Percentiles rank a stretch among this genome's conserved stretches.
Conservation (phyloP, 805 yeast genomes). For the Nakazawaea pomicola region DNA sequence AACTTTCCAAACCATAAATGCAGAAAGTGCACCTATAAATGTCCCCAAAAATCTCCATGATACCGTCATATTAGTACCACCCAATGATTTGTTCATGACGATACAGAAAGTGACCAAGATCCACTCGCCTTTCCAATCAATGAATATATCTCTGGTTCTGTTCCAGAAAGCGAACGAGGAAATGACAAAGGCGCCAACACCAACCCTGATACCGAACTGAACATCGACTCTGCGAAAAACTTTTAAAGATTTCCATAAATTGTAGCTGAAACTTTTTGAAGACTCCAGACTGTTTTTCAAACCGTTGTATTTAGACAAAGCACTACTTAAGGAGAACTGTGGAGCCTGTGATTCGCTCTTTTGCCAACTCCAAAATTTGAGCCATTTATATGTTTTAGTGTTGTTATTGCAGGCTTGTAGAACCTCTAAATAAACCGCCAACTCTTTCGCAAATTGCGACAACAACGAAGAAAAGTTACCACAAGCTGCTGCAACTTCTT, state of each 20-base stretch:
- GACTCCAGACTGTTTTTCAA: slow-evolving; percentile 19
- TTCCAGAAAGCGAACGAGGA: slow-evolving; percentile 66
- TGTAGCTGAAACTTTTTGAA: slow-evolving; percentile 23
- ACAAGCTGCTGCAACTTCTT: slow-evolving; percentile 80
- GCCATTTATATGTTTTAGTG: slow-evolving; percentile 42
- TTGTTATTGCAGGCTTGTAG: slow-evolving; percentile 23
- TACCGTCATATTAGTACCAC: slow-evolving; percentile 78
- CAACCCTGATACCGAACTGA: slow-evolving; percentile 76
- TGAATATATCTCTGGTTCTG: slow-evolving; percentile 46
- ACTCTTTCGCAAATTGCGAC: slow-evolving; percentile 56
- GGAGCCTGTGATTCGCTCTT: slow-evolving; percentile 1
- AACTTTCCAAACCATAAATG: slow-evolving; percentile 53
- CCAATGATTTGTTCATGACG: slow-evolving; percentile 80
- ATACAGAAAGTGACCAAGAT: slow-evolving; percentile 75
- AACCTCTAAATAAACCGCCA: slow-evolving; percentile 40
- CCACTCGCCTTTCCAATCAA: slow-evolving; percentile 79
- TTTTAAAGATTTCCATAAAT: slow-evolving; percentile 46
- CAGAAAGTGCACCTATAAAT: slow-evolving; percentile 60
- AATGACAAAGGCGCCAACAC: slow-evolving; percentile 65
- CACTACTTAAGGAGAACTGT: slow-evolving; percentile 27
- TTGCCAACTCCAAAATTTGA: slow-evolving; percentile 41
- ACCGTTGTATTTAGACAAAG: slow-evolving; percentile 22
- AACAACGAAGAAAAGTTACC: slow-evolving; percentile 71
- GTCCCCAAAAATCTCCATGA: slow-evolving; percentile 76
- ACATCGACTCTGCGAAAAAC: slow-evolving; percentile 59